Evolutionary conservation across 805 yeast genomes (phyloP).

Genomic region (Ogataea paraovalis): DNA sequence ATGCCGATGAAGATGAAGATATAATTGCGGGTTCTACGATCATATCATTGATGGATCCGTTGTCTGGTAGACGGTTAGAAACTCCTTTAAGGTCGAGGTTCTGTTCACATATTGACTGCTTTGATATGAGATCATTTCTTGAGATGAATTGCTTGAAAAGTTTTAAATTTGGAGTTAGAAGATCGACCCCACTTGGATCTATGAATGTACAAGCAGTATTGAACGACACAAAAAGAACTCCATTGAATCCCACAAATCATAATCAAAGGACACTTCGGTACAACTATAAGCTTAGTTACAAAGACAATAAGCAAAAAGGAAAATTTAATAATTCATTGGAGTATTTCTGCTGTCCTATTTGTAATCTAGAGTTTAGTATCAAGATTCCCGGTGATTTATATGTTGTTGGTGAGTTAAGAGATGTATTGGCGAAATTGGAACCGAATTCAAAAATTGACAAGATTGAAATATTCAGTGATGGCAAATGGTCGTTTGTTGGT

Average conservation of each 20-base stretch:
- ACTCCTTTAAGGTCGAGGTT: conserved; percentile 30
- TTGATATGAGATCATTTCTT: conserved; percentile 30
- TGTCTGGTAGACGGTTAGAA: conserved; percentile 26
- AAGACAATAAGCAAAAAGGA: conserved; percentile 14
- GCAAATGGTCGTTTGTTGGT: conserved; percentile 21
- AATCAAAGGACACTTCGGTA: conserved; percentile 21
- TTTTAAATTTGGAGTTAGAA: conserved; percentile 22
- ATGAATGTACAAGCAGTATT: conserved; percentile 21
- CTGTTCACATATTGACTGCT: conserved; percentile 35
- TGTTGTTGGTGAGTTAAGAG: conserved; percentile 29
- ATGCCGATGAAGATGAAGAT: conserved; percentile 26
- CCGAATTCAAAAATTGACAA: conserved; percentile 15
- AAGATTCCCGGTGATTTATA: conserved; percentile 30
- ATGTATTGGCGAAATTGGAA: conserved; percentile 20
- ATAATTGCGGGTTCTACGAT: conserved; percentile 26
- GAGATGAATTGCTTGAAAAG: conserved; percentile 27
- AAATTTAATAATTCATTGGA: conserved; percentile 25
- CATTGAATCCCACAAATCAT: conserved; percentile 17
- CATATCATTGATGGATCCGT: conserved; percentile 31
- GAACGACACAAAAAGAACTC: conserved; percentile 25
- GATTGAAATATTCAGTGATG: conserved; percentile 26
- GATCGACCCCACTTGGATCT: conserved; percentile 15
- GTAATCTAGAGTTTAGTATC: conserved; percentile 33
- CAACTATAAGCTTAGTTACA: conserved; percentile 19
- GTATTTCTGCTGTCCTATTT: conserved; percentile 33